These are phyloP conservation scores for Camellia granthamiana DNA, from an alignment of 148 eudicot genomes.

Conservation along the genomic window DNA sequence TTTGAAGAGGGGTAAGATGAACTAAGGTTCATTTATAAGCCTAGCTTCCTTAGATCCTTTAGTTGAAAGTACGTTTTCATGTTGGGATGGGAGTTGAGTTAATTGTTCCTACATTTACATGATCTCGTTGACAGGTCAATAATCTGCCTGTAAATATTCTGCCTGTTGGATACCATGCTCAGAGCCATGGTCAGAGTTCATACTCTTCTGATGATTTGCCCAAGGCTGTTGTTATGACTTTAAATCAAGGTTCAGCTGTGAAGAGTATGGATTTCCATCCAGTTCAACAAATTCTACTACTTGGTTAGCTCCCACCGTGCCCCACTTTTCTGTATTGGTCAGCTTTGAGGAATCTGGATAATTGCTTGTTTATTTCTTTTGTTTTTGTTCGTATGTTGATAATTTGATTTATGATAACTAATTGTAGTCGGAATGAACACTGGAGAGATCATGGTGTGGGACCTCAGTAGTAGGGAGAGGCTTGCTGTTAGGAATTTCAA, in stretches of 20 bases:
- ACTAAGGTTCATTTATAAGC: constrained; percentile 1
- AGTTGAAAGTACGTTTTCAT: not conserved
- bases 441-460: constrained; percentile 91
- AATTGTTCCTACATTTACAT: constrained; percentile 18
- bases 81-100: constrained; percentile 2
- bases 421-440: constrained; percentile 73
- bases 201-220: constrained; percentile 83
- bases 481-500: constrained; percentile 68
- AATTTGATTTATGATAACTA: constrained; percentile 1
- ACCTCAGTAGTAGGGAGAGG: constrained; percentile 67
- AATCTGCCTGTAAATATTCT: constrained; percentile 68
- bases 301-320: constrained; percentile 50
- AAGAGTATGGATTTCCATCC: constrained; percentile 98
- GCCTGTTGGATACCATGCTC: constrained; percentile 59
- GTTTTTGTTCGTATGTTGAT: constrained; percentile 12
- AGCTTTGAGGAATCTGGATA: not conserved
- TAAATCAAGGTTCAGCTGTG: constrained; percentile 79
- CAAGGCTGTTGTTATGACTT: constrained; percentile 59
- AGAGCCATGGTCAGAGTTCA: constrained; percentile 70
- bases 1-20: constrained; percentile 1
- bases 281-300: constrained; percentile 64
- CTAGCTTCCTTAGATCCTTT: not conserved
- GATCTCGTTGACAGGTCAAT: constrained; percentile 46
- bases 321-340: not conserved
- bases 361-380: not conserved